Evolutionary conservation across 2,329 filamentous ascomycete species (phyloP).

Genomic region (Ophiostoma ips): DNA sequence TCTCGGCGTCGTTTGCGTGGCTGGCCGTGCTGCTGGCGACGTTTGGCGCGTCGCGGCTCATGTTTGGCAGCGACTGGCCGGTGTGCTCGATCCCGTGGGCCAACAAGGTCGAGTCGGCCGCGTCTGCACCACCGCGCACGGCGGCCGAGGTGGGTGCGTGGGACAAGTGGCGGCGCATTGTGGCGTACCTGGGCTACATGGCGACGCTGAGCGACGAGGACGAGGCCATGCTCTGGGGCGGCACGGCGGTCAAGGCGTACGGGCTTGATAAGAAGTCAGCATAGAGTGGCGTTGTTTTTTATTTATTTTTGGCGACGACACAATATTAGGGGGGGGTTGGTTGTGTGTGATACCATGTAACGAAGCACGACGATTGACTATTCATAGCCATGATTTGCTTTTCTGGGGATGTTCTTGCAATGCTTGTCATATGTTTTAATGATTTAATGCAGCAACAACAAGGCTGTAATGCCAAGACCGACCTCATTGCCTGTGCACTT

Average conservation of each 20-base stretch:
- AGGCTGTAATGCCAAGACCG: too few relatives aligned
- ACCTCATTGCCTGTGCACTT: too few relatives aligned
- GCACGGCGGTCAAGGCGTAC: constrained; percentile 61
- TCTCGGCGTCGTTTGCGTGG: constrained; percentile 54
- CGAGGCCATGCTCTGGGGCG: constrained; percentile 54
- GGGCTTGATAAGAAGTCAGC: constrained; percentile 22
- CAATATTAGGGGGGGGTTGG: not conserved
- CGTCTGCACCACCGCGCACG: constrained; percentile 9
- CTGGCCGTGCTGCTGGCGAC: constrained; percentile 54
- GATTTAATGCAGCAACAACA: too few relatives aligned
- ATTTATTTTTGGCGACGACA: too few relatives aligned
- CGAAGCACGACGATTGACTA: too few relatives aligned
- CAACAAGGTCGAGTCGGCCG: constrained; percentile 6
- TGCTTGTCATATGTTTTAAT: too few relatives aligned
- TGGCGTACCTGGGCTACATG: constrained; percentile 53
- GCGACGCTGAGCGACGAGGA: constrained; percentile 46
- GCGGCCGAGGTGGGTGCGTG: constrained; percentile 44
- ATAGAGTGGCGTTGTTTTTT: not conserved
- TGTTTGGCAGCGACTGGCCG: constrained; percentile 93
- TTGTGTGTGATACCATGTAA: too few relatives aligned
- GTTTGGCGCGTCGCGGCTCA: constrained; percentile 59
- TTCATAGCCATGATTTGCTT: too few relatives aligned
- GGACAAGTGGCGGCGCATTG: constrained; percentile 60
- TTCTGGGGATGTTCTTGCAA: too few relatives aligned
- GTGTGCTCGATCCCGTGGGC: constrained; percentile 58